Evolutionary conservation across 2,329 filamentous ascomycete species (phyloP).

Genomic region (Aureobasidium vineae): DNA sequence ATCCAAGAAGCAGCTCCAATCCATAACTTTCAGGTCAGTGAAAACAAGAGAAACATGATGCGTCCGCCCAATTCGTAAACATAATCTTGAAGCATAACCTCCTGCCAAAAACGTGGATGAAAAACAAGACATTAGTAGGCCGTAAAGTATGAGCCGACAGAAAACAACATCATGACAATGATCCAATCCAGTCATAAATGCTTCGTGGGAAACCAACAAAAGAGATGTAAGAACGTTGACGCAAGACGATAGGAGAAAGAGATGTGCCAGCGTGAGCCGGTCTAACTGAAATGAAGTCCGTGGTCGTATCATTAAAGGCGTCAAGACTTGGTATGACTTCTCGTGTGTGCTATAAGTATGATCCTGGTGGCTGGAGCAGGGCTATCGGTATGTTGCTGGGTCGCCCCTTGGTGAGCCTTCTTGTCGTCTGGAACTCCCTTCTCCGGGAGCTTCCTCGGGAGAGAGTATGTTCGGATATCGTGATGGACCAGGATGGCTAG

Average conservation of each 20-base stretch:
- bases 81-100: neutral
- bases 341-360: neutral
- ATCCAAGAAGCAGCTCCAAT: neutral
- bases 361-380: neutral
- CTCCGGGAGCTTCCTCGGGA: neutral
- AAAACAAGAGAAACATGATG: neutral
- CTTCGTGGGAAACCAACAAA: slow-evolving; percentile 22
- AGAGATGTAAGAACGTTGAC: slow-evolving; percentile 7
- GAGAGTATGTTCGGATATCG: slow-evolving; percentile 26
- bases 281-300: neutral
- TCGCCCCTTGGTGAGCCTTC: slow-evolving; percentile 4
- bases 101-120: neutral
- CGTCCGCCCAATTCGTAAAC: no score
- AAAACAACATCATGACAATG: neutral
- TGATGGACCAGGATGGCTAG: slow-evolving; percentile 2
- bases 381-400: slow-evolving; percentile 4
- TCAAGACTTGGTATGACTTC: neutral
- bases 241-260: neutral
- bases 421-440: slow-evolving; percentile 1
- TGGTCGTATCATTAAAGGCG: neutral
- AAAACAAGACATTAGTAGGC: neutral
- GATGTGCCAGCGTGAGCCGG: neutral
- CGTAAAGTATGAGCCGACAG: neutral
- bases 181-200: neutral
- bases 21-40: no score